Evolutionary conservation across 306 rosid species (phyloP).

Genomic region (Trifolium subterraneum): DNA sequence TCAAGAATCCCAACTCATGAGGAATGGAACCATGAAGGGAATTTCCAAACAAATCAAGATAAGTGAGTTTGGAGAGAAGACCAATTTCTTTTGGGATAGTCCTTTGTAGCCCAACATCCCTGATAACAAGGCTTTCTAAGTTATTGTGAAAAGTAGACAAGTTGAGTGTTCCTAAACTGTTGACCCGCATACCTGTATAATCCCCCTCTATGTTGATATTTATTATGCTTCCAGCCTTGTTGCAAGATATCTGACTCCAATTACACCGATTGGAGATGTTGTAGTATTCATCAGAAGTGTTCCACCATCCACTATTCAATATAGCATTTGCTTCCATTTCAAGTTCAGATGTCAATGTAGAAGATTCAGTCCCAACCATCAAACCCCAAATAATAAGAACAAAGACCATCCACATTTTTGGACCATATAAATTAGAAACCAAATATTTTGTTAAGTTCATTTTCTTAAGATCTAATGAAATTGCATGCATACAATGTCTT

Average conservation of each 20-base stretch:
- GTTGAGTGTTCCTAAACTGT: background rate
- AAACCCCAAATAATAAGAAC: background rate
- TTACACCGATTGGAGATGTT: background rate
- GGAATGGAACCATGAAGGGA: background rate
- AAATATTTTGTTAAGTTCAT: background rate
- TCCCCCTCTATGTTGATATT: background rate
- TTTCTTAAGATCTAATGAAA: background rate
- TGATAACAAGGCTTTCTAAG: background rate
- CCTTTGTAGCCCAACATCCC: background rate
- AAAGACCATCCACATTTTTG: background rate
- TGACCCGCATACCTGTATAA: too few relatives aligned
- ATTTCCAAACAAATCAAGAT: background rate
- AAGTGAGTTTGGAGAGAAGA: background rate
- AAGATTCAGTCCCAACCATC: background rate
- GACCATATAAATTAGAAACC: background rate
- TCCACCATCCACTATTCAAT: constrained; percentile 26
- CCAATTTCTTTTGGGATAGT: background rate
- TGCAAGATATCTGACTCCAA: background rate
- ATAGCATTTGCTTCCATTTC: constrained; percentile 18
- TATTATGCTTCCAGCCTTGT: constrained; percentile 11
- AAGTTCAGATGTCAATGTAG: too few relatives aligned
- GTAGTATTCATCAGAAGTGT: background rate
- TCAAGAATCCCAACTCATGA: background rate
- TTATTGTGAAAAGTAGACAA: background rate
- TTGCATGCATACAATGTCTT: too few relatives aligned